Evolutionary conservation across 176 grass and related monocot species (phyloP), one percentile per base, ranked within the genome.

Genomic region (Phyllostachys edulis): DNA sequence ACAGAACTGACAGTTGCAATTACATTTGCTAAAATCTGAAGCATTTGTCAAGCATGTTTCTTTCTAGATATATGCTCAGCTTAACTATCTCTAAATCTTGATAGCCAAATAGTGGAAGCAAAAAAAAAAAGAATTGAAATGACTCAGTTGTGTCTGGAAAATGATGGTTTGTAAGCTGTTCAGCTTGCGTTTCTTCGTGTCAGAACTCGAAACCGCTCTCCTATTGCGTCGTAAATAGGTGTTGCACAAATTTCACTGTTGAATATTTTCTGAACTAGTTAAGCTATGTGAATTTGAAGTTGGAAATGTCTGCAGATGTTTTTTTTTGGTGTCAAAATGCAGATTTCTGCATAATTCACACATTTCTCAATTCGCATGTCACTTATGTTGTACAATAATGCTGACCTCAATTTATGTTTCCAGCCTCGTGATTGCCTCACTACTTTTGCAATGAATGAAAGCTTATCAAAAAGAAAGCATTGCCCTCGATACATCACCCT

Each of bases 381-480:
- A 17, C 52, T 37, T 71, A 56, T 72, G 5, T 8, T 73, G 59
- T 40, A 67, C 32, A 7, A 4, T 5, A 6, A 27, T 84, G 61
- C 84, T 87, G 20, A 87, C n/a, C 67, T 87, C 41, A 7, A 49
- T 8, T 78, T 68, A 41, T 84, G 23, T 67, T 90, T 83, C 57
- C 80, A 98, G 93, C 93, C 96, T 77, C 89, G 91, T 61, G 96
- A 98, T 77, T 95, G 93, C 71, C 78, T 88, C 17, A 87, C 16
- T 78, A 93, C 86, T 47, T 67, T 64, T 74, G 75, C 27, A 32
- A 65, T 75, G 3, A 38, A 77, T 52, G 40, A 42, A 72, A 71
- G 26, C 40, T 14, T 82, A 26, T 45, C n/a, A 42, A 83, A 81
- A 41, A 85, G 27, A 52, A 90, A 68, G 46, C 42, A 76, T 66